These are phyloP conservation scores for Dictyostelium purpureum DNA, from an alignment of 78 protist species.

Conservation along the genomic window DNA sequence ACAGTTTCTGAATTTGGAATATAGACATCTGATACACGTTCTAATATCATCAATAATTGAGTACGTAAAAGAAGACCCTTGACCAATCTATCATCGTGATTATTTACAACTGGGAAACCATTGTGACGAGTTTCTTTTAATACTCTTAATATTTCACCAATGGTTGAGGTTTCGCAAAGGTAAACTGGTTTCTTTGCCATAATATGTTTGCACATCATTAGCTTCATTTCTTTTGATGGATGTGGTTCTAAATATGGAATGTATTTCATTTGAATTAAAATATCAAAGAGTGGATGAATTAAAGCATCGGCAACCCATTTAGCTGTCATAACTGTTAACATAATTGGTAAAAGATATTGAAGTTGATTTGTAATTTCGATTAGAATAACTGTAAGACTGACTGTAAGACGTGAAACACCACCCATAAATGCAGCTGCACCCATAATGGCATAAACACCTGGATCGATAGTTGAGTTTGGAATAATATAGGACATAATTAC, in stretches of 20 bases:
- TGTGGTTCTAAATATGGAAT: conserved; percentile 87
- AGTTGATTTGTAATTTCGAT: conserved; percentile 71
- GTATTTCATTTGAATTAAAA: conserved; percentile 80
- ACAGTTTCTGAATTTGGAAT: conserved; percentile 20
- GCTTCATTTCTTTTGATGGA: conserved; percentile 54
- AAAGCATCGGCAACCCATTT: conserved; percentile 75
- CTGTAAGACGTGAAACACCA: conserved; percentile 83
- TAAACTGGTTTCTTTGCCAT: conserved; percentile 72
- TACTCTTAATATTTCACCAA: conserved; percentile 26
- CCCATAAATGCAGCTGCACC: conserved; percentile 94
- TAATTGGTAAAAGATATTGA: conserved; percentile 51
- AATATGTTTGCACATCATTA: conserved; percentile 37
- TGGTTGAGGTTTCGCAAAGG: background rate
- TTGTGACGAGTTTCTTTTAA: conserved; percentile 63
- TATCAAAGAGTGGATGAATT: conserved; percentile 86
- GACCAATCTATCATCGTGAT: conserved; percentile 38
- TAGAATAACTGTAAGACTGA: conserved; percentile 62
- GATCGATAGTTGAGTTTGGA: conserved; percentile 1
- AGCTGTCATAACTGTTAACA: conserved; percentile 77
- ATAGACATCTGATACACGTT: conserved; percentile 39
- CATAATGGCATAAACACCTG: conserved; percentile 87
- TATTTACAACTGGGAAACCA: conserved; percentile 84
- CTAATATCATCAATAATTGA: conserved; percentile 61
- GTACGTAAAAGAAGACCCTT: conserved; percentile 56
- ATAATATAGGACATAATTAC: background rate